Conservation (phyloP, 163 green algal species). For the Scenedesmus sp. region DNA sequence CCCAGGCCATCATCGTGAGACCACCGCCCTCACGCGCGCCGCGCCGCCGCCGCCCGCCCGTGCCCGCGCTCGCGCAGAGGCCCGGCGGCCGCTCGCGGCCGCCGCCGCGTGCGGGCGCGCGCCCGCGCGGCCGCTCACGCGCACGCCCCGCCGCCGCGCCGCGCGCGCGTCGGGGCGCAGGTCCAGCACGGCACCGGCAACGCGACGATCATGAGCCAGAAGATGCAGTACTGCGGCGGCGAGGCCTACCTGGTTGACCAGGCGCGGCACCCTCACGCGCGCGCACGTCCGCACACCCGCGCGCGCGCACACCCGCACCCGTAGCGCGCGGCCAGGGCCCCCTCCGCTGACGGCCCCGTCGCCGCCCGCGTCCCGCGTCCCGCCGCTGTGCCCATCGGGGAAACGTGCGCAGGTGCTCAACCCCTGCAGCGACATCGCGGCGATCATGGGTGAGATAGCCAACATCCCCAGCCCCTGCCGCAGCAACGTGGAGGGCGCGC, state of each 20-base stretch:
- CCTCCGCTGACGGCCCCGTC: no score
- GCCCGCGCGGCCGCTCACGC: no score
- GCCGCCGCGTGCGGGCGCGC: no score
- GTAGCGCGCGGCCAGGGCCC: no score
- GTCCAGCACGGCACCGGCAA: conserved; percentile 48
- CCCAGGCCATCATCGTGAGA: conserved; percentile 31
- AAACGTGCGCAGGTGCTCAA: conserved; percentile 32
- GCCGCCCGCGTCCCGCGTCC: no score
- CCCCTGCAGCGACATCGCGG: conserved; percentile 39
- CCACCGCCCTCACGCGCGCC: no score
- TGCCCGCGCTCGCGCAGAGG: no score
- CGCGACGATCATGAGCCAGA: conserved; percentile 45
- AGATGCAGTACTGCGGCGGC: conserved; percentile 43
- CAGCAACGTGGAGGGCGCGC: conserved; percentile 43
- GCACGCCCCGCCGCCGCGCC: no score
- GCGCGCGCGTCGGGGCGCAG: not conserved
- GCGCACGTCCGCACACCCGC: not conserved
- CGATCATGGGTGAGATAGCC: conserved; percentile 41
- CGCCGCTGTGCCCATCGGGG: no score
- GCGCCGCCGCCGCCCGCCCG: no score
- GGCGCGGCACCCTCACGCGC: not conserved
- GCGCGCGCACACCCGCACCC: not conserved
- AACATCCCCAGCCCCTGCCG: conserved; percentile 46
- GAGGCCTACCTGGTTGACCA: conserved; percentile 47
- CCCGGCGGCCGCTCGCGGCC: no score